These are phyloP conservation scores for Bruguiera sexangula DNA, from an alignment of 345 rosid species.

Conservation along the genomic window DNA sequence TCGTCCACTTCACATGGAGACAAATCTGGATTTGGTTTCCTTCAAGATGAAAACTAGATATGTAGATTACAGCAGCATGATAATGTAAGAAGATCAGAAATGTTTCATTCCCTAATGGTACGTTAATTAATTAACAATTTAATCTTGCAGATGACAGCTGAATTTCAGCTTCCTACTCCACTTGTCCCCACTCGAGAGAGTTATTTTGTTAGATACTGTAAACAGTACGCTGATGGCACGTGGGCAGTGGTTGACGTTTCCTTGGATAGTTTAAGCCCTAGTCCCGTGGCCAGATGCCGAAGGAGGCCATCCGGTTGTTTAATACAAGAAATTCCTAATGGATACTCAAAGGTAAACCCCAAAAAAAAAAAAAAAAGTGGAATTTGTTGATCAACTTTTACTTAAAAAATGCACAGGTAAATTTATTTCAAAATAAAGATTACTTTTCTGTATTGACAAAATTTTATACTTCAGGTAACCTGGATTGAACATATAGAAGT, in stretches of 20 bases:
- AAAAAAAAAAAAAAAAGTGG: not conserved
- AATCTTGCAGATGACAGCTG: constrained; percentile 71
- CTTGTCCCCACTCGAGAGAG: constrained; percentile 74
- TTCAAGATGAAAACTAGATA: too few relatives aligned
- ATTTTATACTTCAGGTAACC: constrained; percentile 46
- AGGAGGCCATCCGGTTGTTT: constrained; percentile 89
- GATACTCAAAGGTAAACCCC: constrained; percentile 61
- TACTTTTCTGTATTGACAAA: not conserved
- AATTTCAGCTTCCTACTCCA: constrained; percentile 73
- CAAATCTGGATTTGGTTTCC: too few relatives aligned
- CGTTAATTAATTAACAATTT: too few relatives aligned
- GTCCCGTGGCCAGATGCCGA: constrained; percentile 46
- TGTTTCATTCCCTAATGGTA: too few relatives aligned
- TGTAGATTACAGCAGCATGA: too few relatives aligned
- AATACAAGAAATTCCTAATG: constrained; percentile 74
- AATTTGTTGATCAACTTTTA: not conserved
- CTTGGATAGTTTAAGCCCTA: constrained; percentile 61
- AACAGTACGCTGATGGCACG: constrained; percentile 62
- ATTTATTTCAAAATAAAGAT: too few relatives aligned
- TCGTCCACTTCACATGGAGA: too few relatives aligned
- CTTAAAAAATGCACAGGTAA: too few relatives aligned
- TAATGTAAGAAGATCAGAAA: too few relatives aligned
- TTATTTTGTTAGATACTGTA: constrained; percentile 70
- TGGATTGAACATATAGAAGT: constrained; percentile 97
- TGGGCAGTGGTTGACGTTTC: constrained; percentile 98